These are phyloP conservation scores for Leptographium lundbergii DNA, from an alignment of 2,329 filamentous ascomycete species.

Conservation along the genomic window DNA sequence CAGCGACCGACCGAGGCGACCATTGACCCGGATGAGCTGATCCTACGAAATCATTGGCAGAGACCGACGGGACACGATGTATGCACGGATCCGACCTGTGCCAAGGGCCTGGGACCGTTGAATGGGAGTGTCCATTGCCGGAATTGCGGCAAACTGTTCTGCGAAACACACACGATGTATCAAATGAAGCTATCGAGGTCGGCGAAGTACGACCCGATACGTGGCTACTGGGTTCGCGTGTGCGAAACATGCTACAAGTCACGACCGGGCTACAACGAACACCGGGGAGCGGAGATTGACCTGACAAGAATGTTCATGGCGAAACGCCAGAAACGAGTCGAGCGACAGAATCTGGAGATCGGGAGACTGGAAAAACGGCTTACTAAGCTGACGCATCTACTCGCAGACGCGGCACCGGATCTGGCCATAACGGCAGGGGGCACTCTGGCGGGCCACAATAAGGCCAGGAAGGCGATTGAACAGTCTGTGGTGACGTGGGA, in stretches of 20 bases:
- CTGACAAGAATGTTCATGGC: slow-evolving; percentile 59
- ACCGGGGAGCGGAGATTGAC: slow-evolving; percentile 57
- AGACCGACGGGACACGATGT: slow-evolving; percentile 56
- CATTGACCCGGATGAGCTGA: slow-evolving; percentile 76
- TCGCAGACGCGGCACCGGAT: slow-evolving; percentile 50
- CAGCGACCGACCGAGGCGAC: slow-evolving; percentile 26
- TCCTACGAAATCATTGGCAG: slow-evolving; percentile 86
- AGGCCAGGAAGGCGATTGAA: slow-evolving; percentile 67
- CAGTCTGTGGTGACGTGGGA: slow-evolving; percentile 94
- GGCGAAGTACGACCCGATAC: slow-evolving; percentile 76
- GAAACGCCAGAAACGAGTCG: slow-evolving; percentile 64
- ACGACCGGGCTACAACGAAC: slow-evolving; percentile 87
- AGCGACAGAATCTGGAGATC: slow-evolving; percentile 76
- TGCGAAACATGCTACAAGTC: slow-evolving; percentile 99
- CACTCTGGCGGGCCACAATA: slow-evolving; percentile 52
- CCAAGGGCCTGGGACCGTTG: slow-evolving; percentile 61
- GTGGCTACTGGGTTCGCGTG: slow-evolving; percentile 86
- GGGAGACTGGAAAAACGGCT: slow-evolving; percentile 84
- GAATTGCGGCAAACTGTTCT: slow-evolving; percentile 86
- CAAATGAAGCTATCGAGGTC: slow-evolving; percentile 94
- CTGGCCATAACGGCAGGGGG: slow-evolving; percentile 13
- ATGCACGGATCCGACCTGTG: slow-evolving; percentile 82
- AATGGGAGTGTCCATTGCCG: slow-evolving; percentile 87
- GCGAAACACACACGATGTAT: slow-evolving; percentile 97
- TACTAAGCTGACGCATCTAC: slow-evolving; percentile 74